Evolutionary conservation across 345 rosid genomes (phyloP), one percentile per base, ranked within the genome.

Genomic region (Brassica juncea): DNA sequence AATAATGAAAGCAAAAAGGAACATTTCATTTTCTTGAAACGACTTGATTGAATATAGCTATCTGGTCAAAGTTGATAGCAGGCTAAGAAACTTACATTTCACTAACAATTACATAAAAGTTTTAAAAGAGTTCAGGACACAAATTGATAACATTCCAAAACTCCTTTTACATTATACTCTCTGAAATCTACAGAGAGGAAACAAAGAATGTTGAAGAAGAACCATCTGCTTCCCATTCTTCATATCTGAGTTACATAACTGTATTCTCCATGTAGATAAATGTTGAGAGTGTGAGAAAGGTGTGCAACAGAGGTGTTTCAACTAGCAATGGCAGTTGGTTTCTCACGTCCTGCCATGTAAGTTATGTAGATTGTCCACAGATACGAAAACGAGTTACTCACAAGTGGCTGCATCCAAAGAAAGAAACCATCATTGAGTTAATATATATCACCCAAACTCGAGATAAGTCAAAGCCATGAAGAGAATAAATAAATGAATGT

Each of bases 321-420:
- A 78, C 62, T 80, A 54, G 83, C 0, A 61, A 86, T 57, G 54
- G 84, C 3, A 14, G 64, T 77, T 39, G 86, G 89, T 82, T 88
- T 91, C 74, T 80, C 87, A 60, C 86, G 87, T 74, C 93, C 73
- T 55, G 97, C 98, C 92, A 87, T 93, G 82, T 89, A 93, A 8
- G 98, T 93, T 75, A 95, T 83, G 75, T 95, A 95, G 70, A 95
- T 76, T 1, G 97, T 93, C 99, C 98, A 95, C 32, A 89, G 74
- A 81, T 89, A 95, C 2, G 99, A 88, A 87, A 95, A 95, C 4
- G 94, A 89, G 82, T 95, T 95, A 88, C 90, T 90, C 82, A 93
- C 92, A 74, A 95, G 76, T 23, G 99, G 94, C 98, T 95, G 92
- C 71, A 49, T 4, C 21, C 12, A 71, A 23, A 35, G 19, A 65